These are phyloP conservation scores for Calonectria ilicicola DNA, from an alignment of 2,329 filamentous ascomycete genomes.

Conservation along the genomic window DNA sequence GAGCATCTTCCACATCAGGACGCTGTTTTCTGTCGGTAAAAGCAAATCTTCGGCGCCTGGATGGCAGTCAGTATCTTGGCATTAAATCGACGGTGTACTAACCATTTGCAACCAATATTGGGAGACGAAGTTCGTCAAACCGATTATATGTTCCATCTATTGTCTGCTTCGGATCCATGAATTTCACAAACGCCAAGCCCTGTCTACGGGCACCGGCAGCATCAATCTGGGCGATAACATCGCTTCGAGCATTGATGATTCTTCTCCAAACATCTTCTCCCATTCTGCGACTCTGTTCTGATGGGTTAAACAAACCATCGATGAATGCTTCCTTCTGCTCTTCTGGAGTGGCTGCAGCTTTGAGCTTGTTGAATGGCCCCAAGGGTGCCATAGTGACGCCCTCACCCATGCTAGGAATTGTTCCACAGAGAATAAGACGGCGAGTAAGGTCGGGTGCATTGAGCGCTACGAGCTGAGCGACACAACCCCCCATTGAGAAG, in stretches of 20 bases:
- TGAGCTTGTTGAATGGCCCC: conserved; percentile 49
- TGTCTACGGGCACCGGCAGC: conserved; percentile 45
- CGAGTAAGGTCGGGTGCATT: conserved; percentile 51
- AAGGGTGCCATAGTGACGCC: conserved; percentile 47
- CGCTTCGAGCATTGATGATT: conserved; percentile 42
- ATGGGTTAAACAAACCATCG: conserved; percentile 49
- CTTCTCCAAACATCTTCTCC: conserved; percentile 50
- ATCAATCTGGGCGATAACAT: conserved; percentile 43
- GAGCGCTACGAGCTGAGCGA: conserved; percentile 59
- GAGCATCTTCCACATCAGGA: conserved; percentile 52
- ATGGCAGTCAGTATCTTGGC: not conserved
- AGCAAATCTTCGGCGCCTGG: conserved; percentile 50
- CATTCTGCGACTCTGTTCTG: conserved; percentile 45
- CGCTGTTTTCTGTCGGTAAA: conserved; percentile 52
- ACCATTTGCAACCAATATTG: conserved; percentile 55
- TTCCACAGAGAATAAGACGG: conserved; percentile 58
- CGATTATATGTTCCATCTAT: conserved; percentile 49
- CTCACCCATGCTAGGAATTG: conserved; percentile 53
- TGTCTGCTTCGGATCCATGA: conserved; percentile 49
- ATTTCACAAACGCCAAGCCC: conserved; percentile 48
- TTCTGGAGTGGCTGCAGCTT: conserved; percentile 45
- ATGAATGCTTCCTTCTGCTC: conserved; percentile 50
- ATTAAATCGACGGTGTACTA: conserved; percentile 18
- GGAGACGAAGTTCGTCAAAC: conserved; percentile 48
- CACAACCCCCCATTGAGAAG: conserved; percentile 62